Evolutionary conservation across 805 yeast species (phyloP).

Genomic region (Starmerella asiatica): DNA sequence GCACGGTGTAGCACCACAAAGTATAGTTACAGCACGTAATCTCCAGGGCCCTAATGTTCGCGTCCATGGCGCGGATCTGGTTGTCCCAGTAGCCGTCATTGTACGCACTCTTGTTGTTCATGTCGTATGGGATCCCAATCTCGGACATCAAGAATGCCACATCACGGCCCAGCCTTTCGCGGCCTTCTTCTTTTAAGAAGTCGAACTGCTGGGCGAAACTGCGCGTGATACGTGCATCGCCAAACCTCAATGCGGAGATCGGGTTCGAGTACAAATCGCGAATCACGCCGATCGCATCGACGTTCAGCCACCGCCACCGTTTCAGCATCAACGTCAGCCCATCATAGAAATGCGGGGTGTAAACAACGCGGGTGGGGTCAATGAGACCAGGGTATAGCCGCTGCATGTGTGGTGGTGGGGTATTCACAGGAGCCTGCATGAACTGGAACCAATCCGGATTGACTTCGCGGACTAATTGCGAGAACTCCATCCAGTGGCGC

Average conservation of each 20-base stretch:
- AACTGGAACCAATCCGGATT: conserved; percentile 40
- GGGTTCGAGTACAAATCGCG: conserved; percentile 66
- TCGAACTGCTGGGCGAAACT: conserved; percentile 54
- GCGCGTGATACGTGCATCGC: conserved; percentile 61
- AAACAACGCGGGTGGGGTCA: conserved; percentile 28
- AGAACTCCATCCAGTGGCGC: conserved; percentile 43
- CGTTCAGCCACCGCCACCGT: conserved; percentile 72
- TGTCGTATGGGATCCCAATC: conserved; percentile 95
- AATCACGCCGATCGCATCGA: conserved; percentile 79
- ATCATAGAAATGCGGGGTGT: conserved; percentile 86
- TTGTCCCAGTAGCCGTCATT: conserved; percentile 49
- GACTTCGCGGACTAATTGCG: conserved; percentile 35
- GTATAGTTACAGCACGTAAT: conserved; percentile 58
- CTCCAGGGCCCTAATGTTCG: conserved; percentile 66
- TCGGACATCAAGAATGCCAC: conserved; percentile 77
- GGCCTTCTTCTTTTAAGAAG: conserved; percentile 55
- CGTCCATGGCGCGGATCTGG: conserved; percentile 77
- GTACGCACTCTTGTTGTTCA: conserved; percentile 71
- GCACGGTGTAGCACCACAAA: conserved; percentile 70
- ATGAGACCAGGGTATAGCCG: conserved; percentile 44
- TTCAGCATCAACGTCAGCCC: conserved; percentile 88
- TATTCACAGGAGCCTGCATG: conserved; percentile 71
- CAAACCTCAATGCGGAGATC: conserved; percentile 53
- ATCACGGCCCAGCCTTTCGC: conserved; percentile 41
- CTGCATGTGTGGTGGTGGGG: conserved; percentile 53